Base-by-base conservation (phyloP, 73 alveolate species). In the Breviolum minutum region DNA sequence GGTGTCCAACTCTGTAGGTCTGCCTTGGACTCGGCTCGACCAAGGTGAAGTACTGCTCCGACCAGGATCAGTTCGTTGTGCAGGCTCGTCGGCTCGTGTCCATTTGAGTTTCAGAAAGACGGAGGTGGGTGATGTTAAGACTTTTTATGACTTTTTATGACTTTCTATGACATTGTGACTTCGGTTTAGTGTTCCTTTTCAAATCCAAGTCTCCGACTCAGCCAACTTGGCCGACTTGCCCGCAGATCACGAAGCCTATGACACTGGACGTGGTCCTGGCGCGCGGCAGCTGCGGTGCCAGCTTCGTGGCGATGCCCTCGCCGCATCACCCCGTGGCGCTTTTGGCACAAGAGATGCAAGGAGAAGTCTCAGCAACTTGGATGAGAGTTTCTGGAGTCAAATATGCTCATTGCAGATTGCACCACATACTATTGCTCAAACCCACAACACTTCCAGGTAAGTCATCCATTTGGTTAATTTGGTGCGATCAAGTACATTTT, bases 41-140 rank as follows among this genome's bases (percentile, higher is more conserved):
- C 88, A 48, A 86, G 94, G 94, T 86, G 64, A 86, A 86, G 79
- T 86, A 63, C 63, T 86, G 94, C 40, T 61, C 94, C 63, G 79
- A 86, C 94, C 77, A 61, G 80, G 94, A 86, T 86, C 80, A 86
- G 94, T 86, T 86, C 94, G 80, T 86, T 29, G 94, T 86, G 63
- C 94, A 86, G 94, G 94, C 29, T 29, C 66, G 63, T 30, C 29
- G 94, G 94, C 29, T 17, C 3, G n/a, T 68, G 24, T 14, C 77
- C 77, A 40, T 40, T 40, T 40, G 54, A 40, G 54, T 40, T 40
- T 3, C 54, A 3, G 54, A 40, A 40, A 40, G 54, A 40, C 54
- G 3, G 54, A 40, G 54, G 54, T 40, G 54, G 54, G 54, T 40
- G 3, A n/a, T n/a, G n/a, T n/a, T n/a, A n/a, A n/a, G n/a, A n/a